These are phyloP conservation scores for Beauveria pseudobassiana DNA, from an alignment of 2,329 filamentous ascomycete species.

Conservation along the genomic window DNA sequence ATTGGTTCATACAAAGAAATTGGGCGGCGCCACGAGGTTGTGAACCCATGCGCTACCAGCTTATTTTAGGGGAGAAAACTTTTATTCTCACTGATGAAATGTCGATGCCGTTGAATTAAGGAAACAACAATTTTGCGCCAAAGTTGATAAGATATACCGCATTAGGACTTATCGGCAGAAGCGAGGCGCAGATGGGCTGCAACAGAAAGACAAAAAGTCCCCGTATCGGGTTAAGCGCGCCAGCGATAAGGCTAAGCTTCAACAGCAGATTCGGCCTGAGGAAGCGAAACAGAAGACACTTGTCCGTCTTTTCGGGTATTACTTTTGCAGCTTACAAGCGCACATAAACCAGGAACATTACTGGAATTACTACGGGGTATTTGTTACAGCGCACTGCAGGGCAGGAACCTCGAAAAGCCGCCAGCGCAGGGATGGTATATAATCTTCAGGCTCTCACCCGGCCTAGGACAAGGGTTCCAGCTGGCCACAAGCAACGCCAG, in stretches of 20 bases:
- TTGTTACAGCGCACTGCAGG: background rate
- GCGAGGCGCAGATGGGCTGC: constrained; percentile 5
- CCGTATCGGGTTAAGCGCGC: constrained; percentile 8
- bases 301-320: constrained; percentile 2
- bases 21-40: background rate
- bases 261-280: constrained; percentile 10
- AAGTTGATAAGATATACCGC: constrained; percentile 11
- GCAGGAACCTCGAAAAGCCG: background rate
- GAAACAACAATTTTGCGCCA: constrained; percentile 6
- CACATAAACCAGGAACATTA: background rate
- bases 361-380: background rate
- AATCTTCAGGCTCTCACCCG: background rate
- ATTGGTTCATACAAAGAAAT: background rate
- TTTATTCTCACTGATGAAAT: background rate
- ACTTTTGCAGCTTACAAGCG: background rate
- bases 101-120: constrained; percentile 12
- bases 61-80: background rate
- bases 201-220: background rate
- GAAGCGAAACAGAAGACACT: constrained; percentile 6
- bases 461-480: background rate
- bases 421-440: background rate
- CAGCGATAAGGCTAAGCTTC: constrained; percentile 8
- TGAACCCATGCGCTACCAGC: background rate
- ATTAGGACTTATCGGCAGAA: constrained; percentile 11
- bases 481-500: background rate